phyloP scores from a whole-genome alignment of 495 filamentous ascomycete species.

The Bryoglossum gracile region DNA sequence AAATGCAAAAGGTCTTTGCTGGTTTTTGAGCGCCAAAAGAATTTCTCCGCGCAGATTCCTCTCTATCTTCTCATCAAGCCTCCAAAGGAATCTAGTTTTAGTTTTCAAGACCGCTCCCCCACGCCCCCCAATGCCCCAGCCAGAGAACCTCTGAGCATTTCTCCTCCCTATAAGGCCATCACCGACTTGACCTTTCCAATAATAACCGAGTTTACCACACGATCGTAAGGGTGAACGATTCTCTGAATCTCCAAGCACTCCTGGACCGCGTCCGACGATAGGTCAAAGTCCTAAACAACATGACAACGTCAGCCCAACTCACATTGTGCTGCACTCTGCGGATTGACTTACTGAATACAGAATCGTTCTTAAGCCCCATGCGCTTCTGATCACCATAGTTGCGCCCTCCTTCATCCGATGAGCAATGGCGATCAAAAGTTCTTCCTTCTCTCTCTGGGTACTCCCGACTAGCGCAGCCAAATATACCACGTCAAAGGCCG shows the following conservation, averaged over 20 bases:
- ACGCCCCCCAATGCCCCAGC: no score
- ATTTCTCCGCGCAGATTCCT: no score
- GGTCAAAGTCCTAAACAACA: slow-evolving; percentile 21
- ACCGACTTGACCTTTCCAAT: slow-evolving; percentile 28
- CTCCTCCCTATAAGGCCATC: no score
- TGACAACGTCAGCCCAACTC: background rate
- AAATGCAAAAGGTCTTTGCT: no score
- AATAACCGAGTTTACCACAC: slow-evolving; percentile 39
- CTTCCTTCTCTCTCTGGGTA: slow-evolving; percentile 29
- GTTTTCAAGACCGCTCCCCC: no score
- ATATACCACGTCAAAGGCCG: slow-evolving; percentile 35
- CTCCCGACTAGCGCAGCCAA: slow-evolving; percentile 40
- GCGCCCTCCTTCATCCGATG: slow-evolving; percentile 30
- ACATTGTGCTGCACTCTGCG: background rate
- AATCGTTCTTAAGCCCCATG: slow-evolving; percentile 33
- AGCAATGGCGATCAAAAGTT: slow-evolving; percentile 28
- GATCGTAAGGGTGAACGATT: slow-evolving; percentile 35
- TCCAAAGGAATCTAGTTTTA: no score
- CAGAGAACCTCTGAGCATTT: no score
- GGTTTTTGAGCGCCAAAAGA: no score
- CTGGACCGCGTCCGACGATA: slow-evolving; percentile 8
- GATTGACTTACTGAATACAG: slow-evolving; percentile 34
- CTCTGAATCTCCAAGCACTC: slow-evolving; percentile 28
- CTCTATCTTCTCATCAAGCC: no score
- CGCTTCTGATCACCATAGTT: slow-evolving; percentile 36